Base-by-base conservation (phyloP, 2,329 filamentous ascomycete genomes). In the Sarocladium brachiariae region DNA sequence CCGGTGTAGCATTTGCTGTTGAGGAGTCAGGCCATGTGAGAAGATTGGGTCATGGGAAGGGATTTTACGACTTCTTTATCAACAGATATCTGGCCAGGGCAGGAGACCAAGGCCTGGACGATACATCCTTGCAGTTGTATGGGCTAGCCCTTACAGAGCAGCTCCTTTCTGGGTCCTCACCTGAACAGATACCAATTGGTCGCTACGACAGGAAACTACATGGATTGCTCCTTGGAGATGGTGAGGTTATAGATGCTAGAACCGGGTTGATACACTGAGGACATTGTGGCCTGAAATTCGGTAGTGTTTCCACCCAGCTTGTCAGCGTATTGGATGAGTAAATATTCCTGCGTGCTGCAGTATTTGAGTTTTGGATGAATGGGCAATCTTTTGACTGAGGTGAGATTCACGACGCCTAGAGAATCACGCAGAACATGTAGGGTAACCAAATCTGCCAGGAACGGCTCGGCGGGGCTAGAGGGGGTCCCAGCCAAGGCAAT, bases 11-110 rank as follows among this genome's bases (percentile, higher is more conserved):
- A 2, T 99, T 99, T 67, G 91, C 96, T 65, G 58, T 74, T 48
- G 75, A 81, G 53, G 62, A 68, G 10, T 68, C 68, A 21, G 74
- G 74, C 2, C 72, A 71, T 11, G 78, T 93, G 54, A 80, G 85
- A 57, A 80, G 93, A 59, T 77, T 97, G 18, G 93, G 93, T 35
- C 93, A 99, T 67, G 93, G 93, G 51, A 95, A 89, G 67, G 93
- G 93, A 27, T 99, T 95, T 71, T 99, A 99, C 74, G 93, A 99
- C 71, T 87, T 84, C 66, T 99, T 96, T 67, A 71, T 99, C 63
- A 81, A 85, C 61, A 81, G 85, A 58, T 95, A 91, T 60, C 65
- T 70, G 49, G 63, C 77, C 65, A 76, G 67, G 66, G 53, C 60
- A 24, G 65, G 63, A 43, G 56, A 67, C 45, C 62, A 64, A 51